Conservation (phyloP, 1,284 basidiomycete species). For the Laetiporus sulphureus region DNA sequence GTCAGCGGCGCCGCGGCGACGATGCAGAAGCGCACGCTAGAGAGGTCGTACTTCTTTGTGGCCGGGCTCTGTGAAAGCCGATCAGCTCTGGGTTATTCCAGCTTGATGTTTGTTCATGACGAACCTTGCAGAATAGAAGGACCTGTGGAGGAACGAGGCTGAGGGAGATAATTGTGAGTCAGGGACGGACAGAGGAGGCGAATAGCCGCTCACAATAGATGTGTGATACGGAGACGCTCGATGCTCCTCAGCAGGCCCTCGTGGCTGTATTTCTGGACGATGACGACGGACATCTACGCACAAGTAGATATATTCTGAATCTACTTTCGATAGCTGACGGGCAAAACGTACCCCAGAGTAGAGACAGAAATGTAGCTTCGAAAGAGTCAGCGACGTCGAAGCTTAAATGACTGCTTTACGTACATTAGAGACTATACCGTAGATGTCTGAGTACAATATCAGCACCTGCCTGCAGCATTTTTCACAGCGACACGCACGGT, state of each 20-base stretch:
- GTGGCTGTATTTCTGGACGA: conserved; percentile 66
- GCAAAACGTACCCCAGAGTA: conserved; percentile 4
- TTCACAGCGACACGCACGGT: conserved; percentile 14
- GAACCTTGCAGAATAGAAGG: conserved; percentile 53
- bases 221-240: conserved; percentile 54
- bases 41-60: conserved; percentile 60
- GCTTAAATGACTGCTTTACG: background rate
- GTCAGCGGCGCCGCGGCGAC: conserved; percentile 71
- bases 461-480: background rate
- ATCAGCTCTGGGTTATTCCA: background rate
- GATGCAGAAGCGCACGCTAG: conserved; percentile 50
- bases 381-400: background rate
- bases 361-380: conserved; percentile 6
- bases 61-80: conserved; percentile 47
- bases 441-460: conserved; percentile 43
- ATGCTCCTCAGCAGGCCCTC: conserved; percentile 61
- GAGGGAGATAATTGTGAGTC: conserved; percentile 9
- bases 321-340: background rate
- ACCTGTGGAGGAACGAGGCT: conserved; percentile 29
- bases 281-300: conserved; percentile 37
- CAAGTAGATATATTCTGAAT: background rate
- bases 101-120: conserved; percentile 18
- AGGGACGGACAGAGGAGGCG: background rate
- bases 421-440: conserved; percentile 49
- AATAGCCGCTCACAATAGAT: conserved; percentile 45